Evolutionary conservation across 2,329 filamentous ascomycete species (phyloP).

Genomic region (Microsporum audouinii): DNA sequence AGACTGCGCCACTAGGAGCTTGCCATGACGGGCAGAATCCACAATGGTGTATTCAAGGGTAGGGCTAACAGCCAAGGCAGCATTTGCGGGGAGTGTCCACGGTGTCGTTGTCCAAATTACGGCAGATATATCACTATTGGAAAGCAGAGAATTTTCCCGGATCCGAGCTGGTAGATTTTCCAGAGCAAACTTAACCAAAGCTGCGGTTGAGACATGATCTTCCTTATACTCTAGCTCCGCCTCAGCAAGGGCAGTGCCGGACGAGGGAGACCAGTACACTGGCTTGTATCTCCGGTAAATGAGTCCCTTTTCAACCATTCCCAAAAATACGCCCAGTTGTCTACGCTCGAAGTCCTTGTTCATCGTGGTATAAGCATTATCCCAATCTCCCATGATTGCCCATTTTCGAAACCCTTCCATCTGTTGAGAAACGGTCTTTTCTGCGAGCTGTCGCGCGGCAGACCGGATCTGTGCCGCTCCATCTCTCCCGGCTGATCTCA

Average conservation of each 20-base stretch:
- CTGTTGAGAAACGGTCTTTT: conserved; percentile 46
- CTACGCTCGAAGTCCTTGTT: conserved; percentile 49
- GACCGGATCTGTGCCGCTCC: conserved; percentile 41
- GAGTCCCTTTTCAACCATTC: conserved; percentile 51
- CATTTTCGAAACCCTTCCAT: conserved; percentile 49
- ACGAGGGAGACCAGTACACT: conserved; percentile 57
- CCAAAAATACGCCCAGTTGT: conserved; percentile 48
- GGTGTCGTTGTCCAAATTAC: conserved; percentile 98
- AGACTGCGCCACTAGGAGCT: conserved; percentile 60
- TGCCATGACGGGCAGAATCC: conserved; percentile 38
- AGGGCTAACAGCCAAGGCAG: conserved; percentile 69
- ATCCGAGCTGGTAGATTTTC: conserved; percentile 37
- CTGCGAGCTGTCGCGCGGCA: conserved; percentile 45
- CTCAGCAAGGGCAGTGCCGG: conserved; percentile 51
- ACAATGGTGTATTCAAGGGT: conserved; percentile 65
- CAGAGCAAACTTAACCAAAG: conserved; percentile 66
- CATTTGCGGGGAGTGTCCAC: conserved; percentile 91
- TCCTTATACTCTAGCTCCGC: conserved; percentile 56
- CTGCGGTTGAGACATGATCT: conserved; percentile 47
- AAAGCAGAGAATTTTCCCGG: conserved; percentile 27
- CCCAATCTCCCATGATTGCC: conserved; percentile 56
- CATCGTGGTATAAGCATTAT: conserved; percentile 52
- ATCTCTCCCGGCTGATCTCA: conserved; percentile 20
- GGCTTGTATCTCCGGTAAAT: conserved; percentile 53
- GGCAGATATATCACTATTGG: conserved; percentile 52